Base-by-base conservation (phyloP, 2,329 filamentous ascomycete genomes). In the Phyllosticta paracitricarpa region DNA sequence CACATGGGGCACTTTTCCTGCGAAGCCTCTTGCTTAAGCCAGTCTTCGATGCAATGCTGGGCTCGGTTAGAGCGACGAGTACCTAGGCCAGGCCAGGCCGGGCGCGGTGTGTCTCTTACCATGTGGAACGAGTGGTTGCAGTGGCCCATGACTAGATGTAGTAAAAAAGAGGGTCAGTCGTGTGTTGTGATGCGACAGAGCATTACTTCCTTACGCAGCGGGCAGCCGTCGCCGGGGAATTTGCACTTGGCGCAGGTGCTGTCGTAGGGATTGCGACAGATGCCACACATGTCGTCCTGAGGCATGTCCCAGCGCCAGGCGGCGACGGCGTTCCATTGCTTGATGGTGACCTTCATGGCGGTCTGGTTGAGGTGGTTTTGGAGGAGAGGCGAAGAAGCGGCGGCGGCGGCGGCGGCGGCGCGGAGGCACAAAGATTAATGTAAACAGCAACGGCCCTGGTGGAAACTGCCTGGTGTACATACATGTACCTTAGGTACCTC, bases 71-170 rank as follows among this genome's bases (percentile, higher is more conserved):
- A 24, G 14, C 10, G 24, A 22, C 6, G 17, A 14, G 19, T 40
- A n/a, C n/a, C n/a, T n/a, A n/a, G n/a, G n/a, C n/a, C n/a, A 7
- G 25, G 12, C 4, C 14, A 17, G 19, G 33, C 12, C 2, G 19
- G 19, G 19, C 19, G 19, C 19, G 19, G 19, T 2, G 19, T 22
- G 19, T 22, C 19, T 17, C 72, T 48, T 75, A 95, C 91, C 89
- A 96, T 95, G 76, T 99, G 94, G 72, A 99, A 99, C 65, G 91
- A 96, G 75, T 99, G 94, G 4, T 91, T 93, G 76, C 94, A 99
- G 79, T 93, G 95, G 53, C 94, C 94, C 64, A 94, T 92, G 66
- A 97, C 93, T 97, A 68, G 52, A 48, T 22, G 19, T 22, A 22
- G 19, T 60, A 25, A 19, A 5, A 61, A 10, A 28, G 26, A 56